A percentile compares a stretch with the other conserved stretches of the same genome.
phyloP scores from a whole-genome alignment of 2,329 filamentous ascomycete genomes.

The Colletotrichum simmondsii region DNA sequence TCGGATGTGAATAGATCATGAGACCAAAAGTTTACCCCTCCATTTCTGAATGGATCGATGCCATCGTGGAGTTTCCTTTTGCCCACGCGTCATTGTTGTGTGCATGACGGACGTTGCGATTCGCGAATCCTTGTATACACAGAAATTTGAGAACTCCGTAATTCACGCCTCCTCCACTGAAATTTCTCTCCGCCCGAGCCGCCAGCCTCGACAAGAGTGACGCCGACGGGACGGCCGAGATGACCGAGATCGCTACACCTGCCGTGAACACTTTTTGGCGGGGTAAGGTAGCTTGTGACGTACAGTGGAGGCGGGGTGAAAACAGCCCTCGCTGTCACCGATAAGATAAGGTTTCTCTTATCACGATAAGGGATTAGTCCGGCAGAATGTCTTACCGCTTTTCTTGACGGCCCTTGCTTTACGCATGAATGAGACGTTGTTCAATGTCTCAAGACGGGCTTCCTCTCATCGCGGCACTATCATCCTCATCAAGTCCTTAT shows the following conservation, averaged over 20 bases:
- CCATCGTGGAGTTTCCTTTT: neutral
- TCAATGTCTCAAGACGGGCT: slow-evolving; percentile 21
- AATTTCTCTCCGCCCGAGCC: neutral
- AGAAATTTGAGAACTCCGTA: neutral
- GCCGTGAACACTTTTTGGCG: slow-evolving; percentile 16
- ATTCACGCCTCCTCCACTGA: neutral
- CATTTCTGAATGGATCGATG: neutral
- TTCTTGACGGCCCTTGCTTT: slow-evolving; percentile 38
- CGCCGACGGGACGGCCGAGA: neutral
- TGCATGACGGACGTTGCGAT: neutral
- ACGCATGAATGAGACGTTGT: slow-evolving; percentile 28
- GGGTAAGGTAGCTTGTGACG: slow-evolving; percentile 27
- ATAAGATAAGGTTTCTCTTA: slow-evolving; percentile 10
- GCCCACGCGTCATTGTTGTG: neutral
- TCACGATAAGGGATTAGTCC: slow-evolving; percentile 32
- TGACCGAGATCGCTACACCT: slow-evolving; percentile 12
- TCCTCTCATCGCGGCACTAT: slow-evolving; percentile 6
- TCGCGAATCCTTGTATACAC: neutral
- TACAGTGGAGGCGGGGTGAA: slow-evolving; percentile 24
- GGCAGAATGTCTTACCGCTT: slow-evolving; percentile 45
- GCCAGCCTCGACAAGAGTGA: neutral
- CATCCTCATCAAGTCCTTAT: slow-evolving; percentile 7
- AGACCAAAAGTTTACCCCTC: slow-evolving; percentile 4
- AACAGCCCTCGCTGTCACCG: neutral
- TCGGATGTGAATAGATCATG: slow-evolving; percentile 18